Evolutionary conservation across 495 filamentous ascomycete genomes (phyloP).

Genomic region (Sordaria brevicollis): DNA sequence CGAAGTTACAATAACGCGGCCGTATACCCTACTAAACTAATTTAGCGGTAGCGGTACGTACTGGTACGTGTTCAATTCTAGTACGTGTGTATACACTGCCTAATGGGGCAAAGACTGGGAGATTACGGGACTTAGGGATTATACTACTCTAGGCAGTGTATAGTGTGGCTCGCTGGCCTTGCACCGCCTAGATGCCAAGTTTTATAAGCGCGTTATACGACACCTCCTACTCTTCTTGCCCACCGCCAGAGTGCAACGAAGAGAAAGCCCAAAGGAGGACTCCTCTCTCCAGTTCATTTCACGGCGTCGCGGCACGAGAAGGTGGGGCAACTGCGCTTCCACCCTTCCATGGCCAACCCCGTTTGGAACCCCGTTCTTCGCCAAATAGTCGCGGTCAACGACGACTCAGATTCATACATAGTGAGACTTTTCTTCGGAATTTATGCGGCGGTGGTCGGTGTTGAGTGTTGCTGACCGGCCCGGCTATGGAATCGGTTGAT

Average conservation of each 20-base stretch:
- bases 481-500: background rate
- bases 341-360: background rate
- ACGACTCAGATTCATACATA: background rate
- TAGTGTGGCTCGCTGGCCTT: too few species aligned
- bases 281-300: slow-evolving; percentile 7
- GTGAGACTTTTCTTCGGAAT: background rate
- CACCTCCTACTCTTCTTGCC: background rate
- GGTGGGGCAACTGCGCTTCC: slow-evolving; percentile 3
- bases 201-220: too few species aligned
- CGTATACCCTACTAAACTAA: too few species aligned
- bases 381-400: background rate
- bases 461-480: background rate
- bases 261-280: background rate
- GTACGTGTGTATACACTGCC: too few species aligned
- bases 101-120: too few species aligned
- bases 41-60: too few species aligned
- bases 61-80: too few species aligned
- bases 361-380: background rate
- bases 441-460: background rate
- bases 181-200: too few species aligned
- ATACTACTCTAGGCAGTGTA: too few species aligned
- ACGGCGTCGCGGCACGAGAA: slow-evolving; percentile 14
- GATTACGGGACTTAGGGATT: too few species aligned
- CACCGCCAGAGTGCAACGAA: background rate
- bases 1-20: too few species aligned